These are phyloP conservation scores for Aspergillus clavatus DNA, from an alignment of 2,329 filamentous ascomycete species.

Conservation along the genomic window DNA sequence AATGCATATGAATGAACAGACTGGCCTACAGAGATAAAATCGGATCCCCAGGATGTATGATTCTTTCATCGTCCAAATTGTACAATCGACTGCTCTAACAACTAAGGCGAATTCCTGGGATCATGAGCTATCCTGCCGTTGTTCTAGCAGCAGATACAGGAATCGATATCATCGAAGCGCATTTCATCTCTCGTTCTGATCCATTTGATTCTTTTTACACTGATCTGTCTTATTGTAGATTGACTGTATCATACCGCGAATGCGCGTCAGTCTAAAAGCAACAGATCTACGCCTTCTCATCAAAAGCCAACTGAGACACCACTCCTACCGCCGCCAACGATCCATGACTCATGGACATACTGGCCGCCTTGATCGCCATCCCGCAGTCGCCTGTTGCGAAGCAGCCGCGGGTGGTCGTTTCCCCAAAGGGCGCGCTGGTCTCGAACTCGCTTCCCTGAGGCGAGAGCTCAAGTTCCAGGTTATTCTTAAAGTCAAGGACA, in stretches of 20 bases:
- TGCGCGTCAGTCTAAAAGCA: not conserved
- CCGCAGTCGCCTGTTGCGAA: constrained; percentile 52
- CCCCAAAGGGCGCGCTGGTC: constrained; percentile 41
- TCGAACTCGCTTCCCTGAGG: constrained; percentile 28
- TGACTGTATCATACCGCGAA: not conserved
- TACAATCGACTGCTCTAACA: not conserved
- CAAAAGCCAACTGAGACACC: constrained; percentile 1
- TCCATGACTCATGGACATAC: constrained; percentile 1
- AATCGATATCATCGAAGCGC: not conserved
- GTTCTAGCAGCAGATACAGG: not conserved
- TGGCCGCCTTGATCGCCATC: constrained; percentile 13
- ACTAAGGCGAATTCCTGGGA: not conserved
- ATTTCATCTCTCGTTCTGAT: not conserved
- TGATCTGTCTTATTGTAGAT: not conserved
- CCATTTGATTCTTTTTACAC: no score
- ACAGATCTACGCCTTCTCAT: not conserved
- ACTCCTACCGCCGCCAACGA: constrained; percentile 4
- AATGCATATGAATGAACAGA: not conserved
- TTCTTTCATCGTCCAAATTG: not conserved
- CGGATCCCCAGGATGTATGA: not conserved
- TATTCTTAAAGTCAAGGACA: no score
- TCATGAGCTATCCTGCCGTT: not conserved
- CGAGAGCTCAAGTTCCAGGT: no score
- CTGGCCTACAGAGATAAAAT: not conserved
- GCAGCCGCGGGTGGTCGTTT: constrained; percentile 49